Conservation (phyloP, 2,329 filamentous ascomycete genomes). For the Fusarium sp. region DNA sequence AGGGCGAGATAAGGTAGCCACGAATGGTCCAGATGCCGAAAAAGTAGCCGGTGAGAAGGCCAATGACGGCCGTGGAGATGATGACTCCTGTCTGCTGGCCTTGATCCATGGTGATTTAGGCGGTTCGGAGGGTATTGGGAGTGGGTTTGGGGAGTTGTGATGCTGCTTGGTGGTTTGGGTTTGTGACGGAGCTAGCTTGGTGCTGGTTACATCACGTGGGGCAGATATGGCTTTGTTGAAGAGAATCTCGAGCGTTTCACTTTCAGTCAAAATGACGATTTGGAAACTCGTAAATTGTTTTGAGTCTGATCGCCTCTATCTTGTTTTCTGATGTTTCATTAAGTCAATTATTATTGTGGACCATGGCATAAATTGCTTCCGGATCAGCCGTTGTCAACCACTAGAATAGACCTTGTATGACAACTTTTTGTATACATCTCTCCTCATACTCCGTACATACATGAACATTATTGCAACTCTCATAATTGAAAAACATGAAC, state of each 20-base stretch:
- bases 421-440: background rate
- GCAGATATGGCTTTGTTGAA: background rate
- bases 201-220: slow-evolving; percentile 39
- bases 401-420: background rate
- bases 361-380: background rate
- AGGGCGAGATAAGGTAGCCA: slow-evolving; percentile 70
- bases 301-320: background rate
- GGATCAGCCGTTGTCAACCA: slow-evolving; percentile 6
- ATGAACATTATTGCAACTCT: background rate
- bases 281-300: background rate
- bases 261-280: background rate
- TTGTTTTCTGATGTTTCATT: background rate
- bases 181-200: slow-evolving; percentile 32
- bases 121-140: background rate
- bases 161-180: slow-evolving; percentile 13
- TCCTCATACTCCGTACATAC: slow-evolving; percentile 1
- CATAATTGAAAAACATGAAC: background rate
- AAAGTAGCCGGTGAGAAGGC: slow-evolving; percentile 82
- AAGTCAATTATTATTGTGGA: background rate
- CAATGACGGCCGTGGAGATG: slow-evolving; percentile 78
- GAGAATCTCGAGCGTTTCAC: slow-evolving; percentile 6
- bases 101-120: slow-evolving; percentile 53
- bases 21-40: slow-evolving; percentile 79
- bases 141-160: slow-evolving; percentile 9
- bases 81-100: slow-evolving; percentile 68